A percentile compares a stretch with the other conserved stretches of the same genome.
Conservation (phyloP, 2,329 filamentous ascomycete species). For the Diplodia sapinea region DNA sequence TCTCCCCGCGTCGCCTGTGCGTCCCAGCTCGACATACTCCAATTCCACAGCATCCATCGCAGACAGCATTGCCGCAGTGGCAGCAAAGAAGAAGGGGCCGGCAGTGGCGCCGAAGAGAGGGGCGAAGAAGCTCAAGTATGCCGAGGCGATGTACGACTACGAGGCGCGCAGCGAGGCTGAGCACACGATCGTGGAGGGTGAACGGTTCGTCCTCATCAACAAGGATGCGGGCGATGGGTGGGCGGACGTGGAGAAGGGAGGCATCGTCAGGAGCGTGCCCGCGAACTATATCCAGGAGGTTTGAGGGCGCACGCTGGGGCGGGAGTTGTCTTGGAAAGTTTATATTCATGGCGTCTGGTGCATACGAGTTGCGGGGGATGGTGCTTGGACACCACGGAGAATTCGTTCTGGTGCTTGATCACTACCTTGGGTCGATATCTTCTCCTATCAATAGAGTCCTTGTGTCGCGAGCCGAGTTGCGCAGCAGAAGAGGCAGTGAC, state of each 20-base stretch:
- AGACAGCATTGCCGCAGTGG: conserved; percentile 52
- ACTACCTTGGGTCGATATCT: neutral
- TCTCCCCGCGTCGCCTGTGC: conserved; percentile 48
- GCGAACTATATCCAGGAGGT: conserved; percentile 89
- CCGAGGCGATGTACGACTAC: conserved; percentile 93
- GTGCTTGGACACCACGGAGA: neutral
- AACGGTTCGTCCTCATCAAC: conserved; percentile 87
- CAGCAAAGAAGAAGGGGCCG: conserved; percentile 82
- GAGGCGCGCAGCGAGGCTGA: conserved; percentile 83
- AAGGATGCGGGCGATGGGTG: conserved; percentile 92
- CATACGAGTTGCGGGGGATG: conserved; percentile 10
- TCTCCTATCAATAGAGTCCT: neutral
- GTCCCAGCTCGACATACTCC: conserved; percentile 68
- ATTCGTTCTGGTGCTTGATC: too few relatives aligned
- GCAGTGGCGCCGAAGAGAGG: conserved; percentile 88
- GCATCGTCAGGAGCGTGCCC: conserved; percentile 84
- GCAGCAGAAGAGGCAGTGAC: neutral
- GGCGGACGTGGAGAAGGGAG: conserved; percentile 94
- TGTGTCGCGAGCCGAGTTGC: neutral
- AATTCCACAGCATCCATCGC: conserved; percentile 77
- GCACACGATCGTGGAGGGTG: conserved; percentile 88
- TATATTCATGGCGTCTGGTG: conserved; percentile 19
- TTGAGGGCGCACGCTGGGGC: neutral
- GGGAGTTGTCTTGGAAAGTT: conserved; percentile 17
- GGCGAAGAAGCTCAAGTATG: conserved; percentile 92